phyloP scores from a whole-genome alignment of 352 stramenopile species.

The Phytophthora hybrid region DNA sequence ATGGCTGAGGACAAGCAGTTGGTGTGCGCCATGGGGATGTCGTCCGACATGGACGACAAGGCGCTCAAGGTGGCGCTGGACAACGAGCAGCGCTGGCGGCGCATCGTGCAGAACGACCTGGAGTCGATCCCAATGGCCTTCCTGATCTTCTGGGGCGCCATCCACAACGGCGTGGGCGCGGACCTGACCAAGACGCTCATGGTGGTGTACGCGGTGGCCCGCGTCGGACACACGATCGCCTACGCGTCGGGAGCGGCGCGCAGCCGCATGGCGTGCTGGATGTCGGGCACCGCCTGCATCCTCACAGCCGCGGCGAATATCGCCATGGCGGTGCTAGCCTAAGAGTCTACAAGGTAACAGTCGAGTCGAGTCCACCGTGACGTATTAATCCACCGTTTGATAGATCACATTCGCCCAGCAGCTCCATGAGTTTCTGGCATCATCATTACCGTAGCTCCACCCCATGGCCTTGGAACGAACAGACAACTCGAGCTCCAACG shows the following conservation, averaged over 20 bases:
- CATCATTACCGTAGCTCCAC: too few relatives aligned
- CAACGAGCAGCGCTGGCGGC: constrained; percentile 56
- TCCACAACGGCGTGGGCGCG: constrained; percentile 49
- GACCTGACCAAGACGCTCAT: constrained; percentile 44
- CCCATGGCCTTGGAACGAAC: too few relatives aligned
- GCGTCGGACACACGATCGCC: constrained; percentile 49
- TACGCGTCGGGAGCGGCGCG: constrained; percentile 43
- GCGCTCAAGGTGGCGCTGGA: constrained; percentile 32
- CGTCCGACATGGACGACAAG: constrained; percentile 33
- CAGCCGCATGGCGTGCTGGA: constrained; percentile 42
- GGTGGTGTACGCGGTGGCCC: constrained; percentile 51
- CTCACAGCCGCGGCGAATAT: constrained; percentile 32
- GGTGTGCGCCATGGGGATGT: constrained; percentile 35
- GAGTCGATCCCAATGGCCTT: constrained; percentile 65
- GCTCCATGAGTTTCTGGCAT: too few relatives aligned
- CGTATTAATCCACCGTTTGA: constrained; percentile 9
- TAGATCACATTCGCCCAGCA: too few relatives aligned
- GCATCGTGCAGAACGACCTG: constrained; percentile 68
- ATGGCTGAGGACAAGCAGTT: constrained; percentile 49
- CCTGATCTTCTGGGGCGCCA: constrained; percentile 48
- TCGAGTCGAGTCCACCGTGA: constrained; percentile 1
- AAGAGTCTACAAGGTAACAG: neutral
- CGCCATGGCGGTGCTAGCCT: constrained; percentile 25
- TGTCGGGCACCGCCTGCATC: constrained; percentile 35
- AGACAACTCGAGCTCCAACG: neutral